Evolutionary conservation across 2,329 filamentous ascomycete species (phyloP).

Genomic region (Penicillium sp.): DNA sequence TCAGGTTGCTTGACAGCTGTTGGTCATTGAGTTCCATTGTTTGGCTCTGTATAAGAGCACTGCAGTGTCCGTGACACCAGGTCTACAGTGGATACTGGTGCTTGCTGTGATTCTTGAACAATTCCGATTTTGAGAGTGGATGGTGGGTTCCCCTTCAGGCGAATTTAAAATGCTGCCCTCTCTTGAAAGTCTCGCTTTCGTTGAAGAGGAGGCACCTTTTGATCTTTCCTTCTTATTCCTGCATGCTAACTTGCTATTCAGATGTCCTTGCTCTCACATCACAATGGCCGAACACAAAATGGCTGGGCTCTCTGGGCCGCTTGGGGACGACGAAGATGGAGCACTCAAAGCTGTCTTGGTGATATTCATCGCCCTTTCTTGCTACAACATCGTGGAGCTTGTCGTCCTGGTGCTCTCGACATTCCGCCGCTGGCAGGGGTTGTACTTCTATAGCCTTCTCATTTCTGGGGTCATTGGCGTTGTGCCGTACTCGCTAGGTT

Average conservation of each 20-base stretch:
- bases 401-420: constrained; percentile 45
- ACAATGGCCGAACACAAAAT: constrained; percentile 27
- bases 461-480: constrained; percentile 49
- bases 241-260: neutral
- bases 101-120: constrained; percentile 1
- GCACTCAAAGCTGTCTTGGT: constrained; percentile 32
- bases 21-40: neutral
- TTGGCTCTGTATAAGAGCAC: constrained; percentile 4
- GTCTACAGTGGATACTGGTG: constrained; percentile 3
- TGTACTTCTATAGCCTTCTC: constrained; percentile 34
- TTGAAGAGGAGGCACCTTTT: neutral
- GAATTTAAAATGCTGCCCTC: constrained; percentile 8
- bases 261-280: neutral
- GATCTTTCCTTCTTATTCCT: neutral
- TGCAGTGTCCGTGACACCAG: neutral
- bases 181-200: constrained; percentile 1
- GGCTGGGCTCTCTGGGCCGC: constrained; percentile 37
- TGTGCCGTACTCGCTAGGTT: constrained; percentile 46
- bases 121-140: neutral
- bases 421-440: constrained; percentile 44
- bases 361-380: constrained; percentile 45
- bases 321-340: constrained; percentile 28
- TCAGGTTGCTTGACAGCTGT: constrained; percentile 3
- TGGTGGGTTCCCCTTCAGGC: constrained; percentile 12
- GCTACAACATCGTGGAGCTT: constrained; percentile 55